These are phyloP conservation scores for Barnettozyma sucrosica DNA, from an alignment of 805 yeast species.

Conservation along the genomic window DNA sequence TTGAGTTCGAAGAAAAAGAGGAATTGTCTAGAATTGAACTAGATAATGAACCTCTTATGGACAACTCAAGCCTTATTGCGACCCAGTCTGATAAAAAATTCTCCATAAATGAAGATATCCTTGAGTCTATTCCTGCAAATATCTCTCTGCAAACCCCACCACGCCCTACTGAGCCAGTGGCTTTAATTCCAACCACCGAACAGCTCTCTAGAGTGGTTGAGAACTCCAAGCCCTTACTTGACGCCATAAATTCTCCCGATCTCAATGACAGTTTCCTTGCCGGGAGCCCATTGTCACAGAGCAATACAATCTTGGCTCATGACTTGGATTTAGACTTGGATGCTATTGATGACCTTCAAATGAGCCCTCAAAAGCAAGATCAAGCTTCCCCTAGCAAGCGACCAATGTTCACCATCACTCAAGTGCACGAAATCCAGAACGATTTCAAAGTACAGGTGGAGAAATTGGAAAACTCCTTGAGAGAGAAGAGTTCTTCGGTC, in stretches of 20 bases:
- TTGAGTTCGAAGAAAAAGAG: conserved; percentile 24
- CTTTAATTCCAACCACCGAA: conserved; percentile 27
- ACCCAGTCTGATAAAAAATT: conserved; percentile 9
- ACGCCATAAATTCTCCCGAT: conserved; percentile 18
- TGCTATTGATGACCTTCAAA: conserved; percentile 7
- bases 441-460: conserved; percentile 21
- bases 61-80: conserved; percentile 5
- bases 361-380: conserved; percentile 1
- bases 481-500: conserved; percentile 13
- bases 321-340: conserved; percentile 9
- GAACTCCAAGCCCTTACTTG: conserved; percentile 15
- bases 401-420: conserved; percentile 25
- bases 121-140: neutral
- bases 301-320: conserved; percentile 4
- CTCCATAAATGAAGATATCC: neutral
- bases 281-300: conserved; percentile 18
- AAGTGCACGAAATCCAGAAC: conserved; percentile 25
- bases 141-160: conserved; percentile 21
- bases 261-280: conserved; percentile 16
- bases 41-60: conserved; percentile 8
- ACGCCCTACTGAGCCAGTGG: conserved; percentile 28
- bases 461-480: conserved; percentile 18
- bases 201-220: conserved; percentile 22
- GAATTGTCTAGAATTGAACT: conserved; percentile 25
- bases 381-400: conserved; percentile 20